Percentiles rank a stretch among this genome's conserved stretches.
phyloP scores from a whole-genome alignment of 2,329 filamentous ascomycete species.

The Aureobasidium lini region DNA sequence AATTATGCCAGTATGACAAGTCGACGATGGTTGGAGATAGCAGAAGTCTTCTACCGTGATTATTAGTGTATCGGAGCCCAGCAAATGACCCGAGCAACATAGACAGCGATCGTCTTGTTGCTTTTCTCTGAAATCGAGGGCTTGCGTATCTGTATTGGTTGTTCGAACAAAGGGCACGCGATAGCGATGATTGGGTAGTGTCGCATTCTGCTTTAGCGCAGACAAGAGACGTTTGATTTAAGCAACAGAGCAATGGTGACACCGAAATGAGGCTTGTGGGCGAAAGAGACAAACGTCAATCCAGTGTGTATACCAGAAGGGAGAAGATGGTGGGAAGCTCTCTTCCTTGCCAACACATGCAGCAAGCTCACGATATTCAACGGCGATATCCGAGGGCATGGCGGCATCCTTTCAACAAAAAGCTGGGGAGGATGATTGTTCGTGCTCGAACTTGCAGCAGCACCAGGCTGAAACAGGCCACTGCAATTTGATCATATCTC shows the following conservation, averaged over 20 bases:
- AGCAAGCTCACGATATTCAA: neutral
- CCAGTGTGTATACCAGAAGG: neutral
- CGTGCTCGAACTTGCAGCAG: neutral
- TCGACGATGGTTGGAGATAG: neutral
- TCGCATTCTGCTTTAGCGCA: neutral
- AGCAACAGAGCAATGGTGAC: too few species aligned
- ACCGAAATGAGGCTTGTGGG: too few species aligned
- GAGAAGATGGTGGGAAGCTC: neutral
- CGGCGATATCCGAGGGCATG: neutral
- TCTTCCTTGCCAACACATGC: neutral
- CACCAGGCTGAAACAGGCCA: slow-evolving; percentile 10
- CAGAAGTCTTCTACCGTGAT: neutral
- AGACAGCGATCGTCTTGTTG: neutral
- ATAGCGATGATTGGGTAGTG: neutral
- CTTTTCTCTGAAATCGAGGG: neutral
- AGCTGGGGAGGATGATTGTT: neutral
- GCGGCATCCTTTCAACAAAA: neutral
- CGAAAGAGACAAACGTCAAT: neutral
- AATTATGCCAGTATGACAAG: neutral
- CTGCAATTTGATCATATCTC: slow-evolving; percentile 6
- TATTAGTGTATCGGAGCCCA: neutral
- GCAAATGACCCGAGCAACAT: neutral
- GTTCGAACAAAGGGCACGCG: neutral
- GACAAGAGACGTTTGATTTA: neutral
- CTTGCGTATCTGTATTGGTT: neutral